A percentile compares a stretch with the other conserved stretches of the same genome.
These are phyloP conservation scores for Gentiana macrophylla DNA, from an alignment of 257 asterid genomes.

Conservation along the genomic window DNA sequence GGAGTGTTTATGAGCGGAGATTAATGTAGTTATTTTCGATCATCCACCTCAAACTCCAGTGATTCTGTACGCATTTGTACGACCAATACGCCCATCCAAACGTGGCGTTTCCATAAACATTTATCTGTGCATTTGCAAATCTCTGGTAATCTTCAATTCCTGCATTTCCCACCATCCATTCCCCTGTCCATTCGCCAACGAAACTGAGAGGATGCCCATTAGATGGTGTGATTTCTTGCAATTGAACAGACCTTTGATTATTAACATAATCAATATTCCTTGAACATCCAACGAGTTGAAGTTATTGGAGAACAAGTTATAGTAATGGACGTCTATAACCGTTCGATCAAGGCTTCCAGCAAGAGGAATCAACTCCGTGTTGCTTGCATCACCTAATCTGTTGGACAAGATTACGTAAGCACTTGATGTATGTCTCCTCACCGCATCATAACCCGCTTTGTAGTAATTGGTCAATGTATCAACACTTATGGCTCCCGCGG, in stretches of 20 bases:
- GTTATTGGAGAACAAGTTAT: conserved; percentile 34
- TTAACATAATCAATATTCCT: conserved; percentile 38
- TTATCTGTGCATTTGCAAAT: conserved; percentile 17
- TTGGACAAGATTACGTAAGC: conserved; percentile 48
- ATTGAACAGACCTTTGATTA: conserved; percentile 23
- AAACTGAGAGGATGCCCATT: conserved; percentile 37
- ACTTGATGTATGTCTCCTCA: conserved; percentile 30
- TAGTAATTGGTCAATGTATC: conserved; percentile 31
- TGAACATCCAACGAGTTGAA: conserved; percentile 32
- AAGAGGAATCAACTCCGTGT: conserved; percentile 33
- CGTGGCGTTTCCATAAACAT: conserved; percentile 34
- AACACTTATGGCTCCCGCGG: conserved; percentile 32
- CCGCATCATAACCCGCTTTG: conserved; percentile 39
- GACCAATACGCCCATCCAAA: conserved; percentile 58
- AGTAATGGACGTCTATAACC: conserved; percentile 61
- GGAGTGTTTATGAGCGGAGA: conserved; percentile 1
- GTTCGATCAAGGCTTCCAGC: conserved; percentile 32
- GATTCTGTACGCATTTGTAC: conserved; percentile 26
- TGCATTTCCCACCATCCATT: conserved; percentile 1
- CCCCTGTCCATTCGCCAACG: conserved; percentile 30
- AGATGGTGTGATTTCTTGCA: conserved; percentile 29
- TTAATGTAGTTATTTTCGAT: conserved; percentile 25
- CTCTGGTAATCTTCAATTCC: conserved; percentile 24
- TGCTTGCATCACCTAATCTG: conserved; percentile 30
- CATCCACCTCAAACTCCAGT: conserved; percentile 41